phyloP scores from a whole-genome alignment of 2,329 filamentous ascomycete species.

The Graphilbum ipis-grandicollis region DNA sequence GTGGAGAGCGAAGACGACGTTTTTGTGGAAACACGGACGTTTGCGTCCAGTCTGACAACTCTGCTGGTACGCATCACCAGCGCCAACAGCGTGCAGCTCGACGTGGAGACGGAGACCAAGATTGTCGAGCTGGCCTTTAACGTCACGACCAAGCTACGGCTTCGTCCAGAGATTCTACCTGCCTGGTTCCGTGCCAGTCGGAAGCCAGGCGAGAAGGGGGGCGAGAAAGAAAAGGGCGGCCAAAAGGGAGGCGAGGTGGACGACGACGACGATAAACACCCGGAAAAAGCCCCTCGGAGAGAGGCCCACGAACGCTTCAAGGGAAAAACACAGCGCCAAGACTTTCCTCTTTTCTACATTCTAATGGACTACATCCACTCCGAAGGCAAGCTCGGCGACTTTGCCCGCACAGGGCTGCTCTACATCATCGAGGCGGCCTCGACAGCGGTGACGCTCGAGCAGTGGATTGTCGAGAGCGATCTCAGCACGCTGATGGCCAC shows the following conservation, averaged over 20 bases:
- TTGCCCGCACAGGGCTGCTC: slow-evolving; percentile 79
- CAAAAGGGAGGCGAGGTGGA: too few species aligned
- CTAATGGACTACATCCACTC: slow-evolving; percentile 94
- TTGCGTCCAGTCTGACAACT: slow-evolving; percentile 75
- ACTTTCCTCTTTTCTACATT: slow-evolving; percentile 91
- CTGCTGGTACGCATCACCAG: slow-evolving; percentile 66
- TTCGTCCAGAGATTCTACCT: slow-evolving; percentile 71
- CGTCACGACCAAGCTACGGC: slow-evolving; percentile 85
- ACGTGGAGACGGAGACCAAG: slow-evolving; percentile 67
- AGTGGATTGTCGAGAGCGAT: slow-evolving; percentile 95
- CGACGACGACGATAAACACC: too few species aligned
- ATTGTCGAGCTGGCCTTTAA: slow-evolving; percentile 91
- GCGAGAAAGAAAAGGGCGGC: too few species aligned
- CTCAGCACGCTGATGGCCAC: slow-evolving; percentile 95
- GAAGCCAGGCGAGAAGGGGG: slow-evolving; percentile 6
- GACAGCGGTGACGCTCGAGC: slow-evolving; percentile 68
- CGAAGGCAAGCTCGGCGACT: slow-evolving; percentile 86
- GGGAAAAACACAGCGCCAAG: slow-evolving; percentile 70
- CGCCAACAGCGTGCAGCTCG: slow-evolving; percentile 53
- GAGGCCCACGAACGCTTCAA: slow-evolving; percentile 63
- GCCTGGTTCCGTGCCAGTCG: slow-evolving; percentile 70
- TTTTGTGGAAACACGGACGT: slow-evolving; percentile 72
- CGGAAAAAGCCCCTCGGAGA: slow-evolving; percentile 7
- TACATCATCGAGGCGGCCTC: slow-evolving; percentile 93
- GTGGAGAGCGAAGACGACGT: slow-evolving; percentile 95